These are phyloP conservation scores for Passiflora organensis DNA, from an alignment of 345 rosid genomes.

Conservation along the genomic window DNA sequence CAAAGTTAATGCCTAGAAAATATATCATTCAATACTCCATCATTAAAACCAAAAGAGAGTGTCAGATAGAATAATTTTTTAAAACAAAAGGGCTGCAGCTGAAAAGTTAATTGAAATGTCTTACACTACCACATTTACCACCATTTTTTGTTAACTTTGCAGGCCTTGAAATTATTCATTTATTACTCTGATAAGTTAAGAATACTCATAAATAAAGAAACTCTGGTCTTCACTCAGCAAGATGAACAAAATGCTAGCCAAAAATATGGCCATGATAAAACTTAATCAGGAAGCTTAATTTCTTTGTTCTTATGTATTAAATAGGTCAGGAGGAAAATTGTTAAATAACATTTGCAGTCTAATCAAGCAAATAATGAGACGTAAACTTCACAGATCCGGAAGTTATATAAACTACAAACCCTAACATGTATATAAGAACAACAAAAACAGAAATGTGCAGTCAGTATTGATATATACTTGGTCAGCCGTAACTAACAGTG, in stretches of 20 bases:
- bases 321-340: not conserved
- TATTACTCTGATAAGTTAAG: too few relatives aligned
- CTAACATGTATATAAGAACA: not conserved
- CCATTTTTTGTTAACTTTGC: too few relatives aligned
- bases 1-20: not conserved
- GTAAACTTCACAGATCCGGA: too few relatives aligned
- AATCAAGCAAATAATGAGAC: too few relatives aligned
- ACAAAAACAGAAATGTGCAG: slow-evolving; percentile 6
- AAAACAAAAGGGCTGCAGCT: not conserved
- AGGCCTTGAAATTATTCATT: too few relatives aligned
- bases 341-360: not conserved
- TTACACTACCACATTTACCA: too few relatives aligned
- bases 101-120: not conserved
- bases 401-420: too few relatives aligned
- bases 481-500: slow-evolving; percentile 66
- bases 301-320: not conserved
- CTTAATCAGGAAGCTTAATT: not conserved
- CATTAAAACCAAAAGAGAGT: not conserved
- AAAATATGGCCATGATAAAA: not conserved
- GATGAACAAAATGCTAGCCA: too few relatives aligned
- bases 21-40: not conserved
- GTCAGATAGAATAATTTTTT: not conserved
- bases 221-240: too few relatives aligned
- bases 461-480: slow-evolving; percentile 52
- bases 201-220: too few relatives aligned